These are phyloP conservation scores for Bombardia bombarda DNA, from an alignment of 495 filamentous ascomycete species.

Conservation along the genomic window DNA sequence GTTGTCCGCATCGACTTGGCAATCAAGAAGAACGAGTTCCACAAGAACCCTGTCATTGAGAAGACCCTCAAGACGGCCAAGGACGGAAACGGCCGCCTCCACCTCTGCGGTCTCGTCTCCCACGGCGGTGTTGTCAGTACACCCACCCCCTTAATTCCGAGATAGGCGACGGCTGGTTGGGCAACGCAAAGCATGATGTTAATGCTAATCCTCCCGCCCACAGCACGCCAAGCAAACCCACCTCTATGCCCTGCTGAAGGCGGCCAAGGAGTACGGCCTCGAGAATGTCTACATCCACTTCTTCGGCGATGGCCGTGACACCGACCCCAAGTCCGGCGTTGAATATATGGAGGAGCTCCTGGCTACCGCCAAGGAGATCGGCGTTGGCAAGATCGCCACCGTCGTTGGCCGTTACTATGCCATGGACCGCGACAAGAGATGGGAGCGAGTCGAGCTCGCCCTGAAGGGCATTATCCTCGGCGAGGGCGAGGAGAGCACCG, in stretches of 20 bases:
- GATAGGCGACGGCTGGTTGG: no score
- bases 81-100: slow-evolving; percentile 82
- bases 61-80: slow-evolving; percentile 75
- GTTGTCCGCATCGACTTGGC: slow-evolving; percentile 95
- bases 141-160: neutral
- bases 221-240: slow-evolving; percentile 90
- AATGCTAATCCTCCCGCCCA: slow-evolving; percentile 1
- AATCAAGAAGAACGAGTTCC: slow-evolving; percentile 80
- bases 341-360: slow-evolving; percentile 82
- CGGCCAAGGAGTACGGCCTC: slow-evolving; percentile 80
- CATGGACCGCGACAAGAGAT: slow-evolving; percentile 99
- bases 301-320: slow-evolving; percentile 96
- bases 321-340: slow-evolving; percentile 84
- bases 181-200: no score
- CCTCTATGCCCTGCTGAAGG: slow-evolving; percentile 73
- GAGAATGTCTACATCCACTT: slow-evolving; percentile 96
- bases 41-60: slow-evolving; percentile 68
- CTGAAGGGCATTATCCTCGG: slow-evolving; percentile 78
- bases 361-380: slow-evolving; percentile 70
- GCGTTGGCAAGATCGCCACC: slow-evolving; percentile 81
- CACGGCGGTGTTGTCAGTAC: slow-evolving; percentile 78
- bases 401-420: slow-evolving; percentile 94
- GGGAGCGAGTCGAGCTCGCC: slow-evolving; percentile 87
- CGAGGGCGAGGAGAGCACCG: slow-evolving; percentile 75
- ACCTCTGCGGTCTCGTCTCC: slow-evolving; percentile 82